Evolutionary conservation across 208 protist species (phyloP).

Genomic region (Blechomonas ayalai): DNA sequence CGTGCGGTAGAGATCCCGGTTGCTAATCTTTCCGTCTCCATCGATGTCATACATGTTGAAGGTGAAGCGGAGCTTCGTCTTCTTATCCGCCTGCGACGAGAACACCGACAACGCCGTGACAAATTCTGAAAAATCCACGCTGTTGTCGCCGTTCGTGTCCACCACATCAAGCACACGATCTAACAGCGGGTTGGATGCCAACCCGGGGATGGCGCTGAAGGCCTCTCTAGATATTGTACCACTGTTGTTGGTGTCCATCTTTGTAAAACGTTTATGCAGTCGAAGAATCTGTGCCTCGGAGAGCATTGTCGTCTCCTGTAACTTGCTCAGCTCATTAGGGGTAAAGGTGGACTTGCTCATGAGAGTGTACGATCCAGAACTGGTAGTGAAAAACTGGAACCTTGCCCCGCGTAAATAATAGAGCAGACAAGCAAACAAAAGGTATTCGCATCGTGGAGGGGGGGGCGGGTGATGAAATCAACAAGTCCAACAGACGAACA

Average conservation of each 20-base stretch:
- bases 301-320: conserved; percentile 64
- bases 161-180: conserved; percentile 78
- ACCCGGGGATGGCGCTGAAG: conserved; percentile 60
- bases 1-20: conserved; percentile 89
- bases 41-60: conserved; percentile 95
- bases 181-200: conserved; percentile 82
- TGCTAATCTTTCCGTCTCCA: conserved; percentile 90
- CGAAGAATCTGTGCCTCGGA: conserved; percentile 78
- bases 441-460: too few relatives aligned
- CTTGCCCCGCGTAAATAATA: too few relatives aligned
- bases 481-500: too few relatives aligned
- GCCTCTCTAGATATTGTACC: conserved; percentile 63
- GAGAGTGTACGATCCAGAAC: not conserved
- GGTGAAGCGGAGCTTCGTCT: conserved; percentile 83
- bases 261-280: conserved; percentile 80
- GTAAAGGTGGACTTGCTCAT: conserved; percentile 40
- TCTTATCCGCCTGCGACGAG: conserved; percentile 55
- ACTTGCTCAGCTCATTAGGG: conserved; percentile 43
- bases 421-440: too few relatives aligned
- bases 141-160: conserved; percentile 56
- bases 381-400: not conserved
- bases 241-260: conserved; percentile 64
- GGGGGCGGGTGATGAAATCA: too few relatives aligned
- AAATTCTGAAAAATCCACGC: conserved; percentile 84
- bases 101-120: conserved; percentile 77